Evolutionary conservation across 768 basidiomycete genomes (phyloP).

Genomic region (Lactarius sanguifluus): DNA sequence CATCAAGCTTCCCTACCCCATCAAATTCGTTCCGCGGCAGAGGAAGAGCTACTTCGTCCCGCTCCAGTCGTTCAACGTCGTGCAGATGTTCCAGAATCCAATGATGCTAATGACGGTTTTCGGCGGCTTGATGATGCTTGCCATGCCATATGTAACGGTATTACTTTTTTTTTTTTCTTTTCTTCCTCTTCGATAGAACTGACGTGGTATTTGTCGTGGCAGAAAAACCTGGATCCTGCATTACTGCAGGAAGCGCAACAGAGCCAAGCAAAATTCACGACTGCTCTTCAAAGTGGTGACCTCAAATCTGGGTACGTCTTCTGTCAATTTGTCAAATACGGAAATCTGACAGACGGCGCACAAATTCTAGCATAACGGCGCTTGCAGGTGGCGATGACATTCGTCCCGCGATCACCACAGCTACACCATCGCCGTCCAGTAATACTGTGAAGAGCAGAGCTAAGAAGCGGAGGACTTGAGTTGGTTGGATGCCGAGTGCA

Average conservation of each 20-base stretch:
- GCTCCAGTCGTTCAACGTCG: constrained; percentile 67
- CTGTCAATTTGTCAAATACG: neutral
- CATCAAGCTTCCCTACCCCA: constrained; percentile 59
- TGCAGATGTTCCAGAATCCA: constrained; percentile 77
- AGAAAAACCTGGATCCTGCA: constrained; percentile 81
- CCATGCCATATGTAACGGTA: constrained; percentile 77
- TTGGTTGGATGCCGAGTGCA: neutral
- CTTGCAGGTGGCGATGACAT: constrained; percentile 14
- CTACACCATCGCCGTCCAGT: constrained; percentile 16
- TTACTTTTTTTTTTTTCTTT: constrained; percentile 17
- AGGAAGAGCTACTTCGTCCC: constrained; percentile 67
- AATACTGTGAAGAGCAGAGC: constrained; percentile 14
- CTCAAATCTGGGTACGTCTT: constrained; percentile 37
- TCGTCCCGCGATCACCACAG: constrained; percentile 17
- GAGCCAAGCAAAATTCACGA: constrained; percentile 57
- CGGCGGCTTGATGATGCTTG: constrained; percentile 65
- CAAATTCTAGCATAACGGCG: constrained; percentile 15
- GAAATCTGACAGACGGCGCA: neutral
- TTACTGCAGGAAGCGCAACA: constrained; percentile 61
- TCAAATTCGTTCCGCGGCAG: constrained; percentile 53
- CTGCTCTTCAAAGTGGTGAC: constrained; percentile 57
- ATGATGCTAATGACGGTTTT: constrained; percentile 81
- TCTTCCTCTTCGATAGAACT: neutral
- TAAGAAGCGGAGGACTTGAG: constrained; percentile 22
- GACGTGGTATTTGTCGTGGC: neutral